Evolutionary conservation across 805 yeast genomes (phyloP), one percentile per base, ranked within the genome.

Genomic region (Saturnispora sekii): DNA sequence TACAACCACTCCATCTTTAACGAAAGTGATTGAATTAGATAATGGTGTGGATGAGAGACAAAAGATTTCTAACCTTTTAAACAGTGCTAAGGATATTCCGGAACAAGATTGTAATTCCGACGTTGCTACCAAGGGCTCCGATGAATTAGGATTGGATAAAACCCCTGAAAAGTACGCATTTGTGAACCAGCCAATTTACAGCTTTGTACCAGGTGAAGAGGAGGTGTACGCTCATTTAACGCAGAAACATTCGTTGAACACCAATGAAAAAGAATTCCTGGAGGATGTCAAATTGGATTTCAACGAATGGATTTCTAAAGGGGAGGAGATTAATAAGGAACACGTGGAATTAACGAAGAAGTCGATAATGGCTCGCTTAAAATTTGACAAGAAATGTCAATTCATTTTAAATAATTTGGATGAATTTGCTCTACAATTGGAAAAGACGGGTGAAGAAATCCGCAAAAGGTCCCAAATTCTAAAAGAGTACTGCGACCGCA

Each of bases 401-500:
- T 45, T 49, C 21, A 41, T 59, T 8, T 38, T 54, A 14, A 46
- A 50, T 10, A 50, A 49, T 21, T 38, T 56, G 3, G 56, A 58
- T 37, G 33, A 47, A 15, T 52, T 51, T 48, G 55, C 56, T 12
- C 31, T 44, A 11, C 43, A 48, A 17, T 38, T 58, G 16, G 54
- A 54, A n/a, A 52, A 50, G 5, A 48, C 49, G 32, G 56, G 56
- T 32, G 56, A 60, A 12, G 57, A 61, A 11, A 58, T 74, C 21
- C 64, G 69, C n/a, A 53, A 59, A 1, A 48, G 65, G 10, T 63
- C 72, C 10, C 66, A 68, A 46, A 64, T 63, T 43, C 58, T 73
- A 21, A 69, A 65, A 46, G 62, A 58, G n/a, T 56, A 71, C 30
- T 75, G 75, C 11, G 61, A 60, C 37, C 73, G 69, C 54, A 70